A percentile compares a stretch with the other conserved stretches of the same genome.
These are phyloP conservation scores for Camellia lanceoleosa DNA, from an alignment of 148 eudicot genomes.

Conservation along the genomic window DNA sequence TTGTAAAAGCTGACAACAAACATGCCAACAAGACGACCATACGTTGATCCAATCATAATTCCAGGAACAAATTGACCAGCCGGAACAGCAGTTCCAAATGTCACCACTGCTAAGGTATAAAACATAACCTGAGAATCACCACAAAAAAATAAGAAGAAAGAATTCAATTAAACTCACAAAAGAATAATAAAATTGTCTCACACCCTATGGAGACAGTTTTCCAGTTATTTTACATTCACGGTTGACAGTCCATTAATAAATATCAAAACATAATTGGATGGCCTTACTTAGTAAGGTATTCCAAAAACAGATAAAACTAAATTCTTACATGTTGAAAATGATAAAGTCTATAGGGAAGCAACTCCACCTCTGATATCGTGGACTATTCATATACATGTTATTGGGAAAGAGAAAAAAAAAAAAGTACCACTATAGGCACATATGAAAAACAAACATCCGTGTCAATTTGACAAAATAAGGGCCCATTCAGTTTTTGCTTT, in stretches of 20 bases:
- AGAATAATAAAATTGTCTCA: background rate
- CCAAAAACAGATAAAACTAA: background rate
- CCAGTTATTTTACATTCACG: background rate
- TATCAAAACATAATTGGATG: background rate
- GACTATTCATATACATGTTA: background rate
- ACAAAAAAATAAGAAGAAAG: background rate
- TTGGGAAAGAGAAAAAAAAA: background rate
- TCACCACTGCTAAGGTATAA: slow-evolving; percentile 83
- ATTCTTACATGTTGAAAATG: background rate
- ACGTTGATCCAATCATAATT: slow-evolving; percentile 97
- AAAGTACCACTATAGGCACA: background rate
- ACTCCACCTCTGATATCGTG: background rate
- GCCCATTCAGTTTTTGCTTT: background rate
- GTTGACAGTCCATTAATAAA: background rate
- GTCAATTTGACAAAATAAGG: background rate
- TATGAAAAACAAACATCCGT: background rate
- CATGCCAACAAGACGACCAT: slow-evolving; percentile 99
- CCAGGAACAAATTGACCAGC: slow-evolving; percentile 99
- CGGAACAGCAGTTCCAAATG: slow-evolving; percentile 98
- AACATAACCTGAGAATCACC: slow-evolving; percentile 70
- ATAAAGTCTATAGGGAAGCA: background rate
- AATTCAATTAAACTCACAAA: background rate
- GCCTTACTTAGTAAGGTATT: background rate
- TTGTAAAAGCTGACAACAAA: slow-evolving; percentile 87
- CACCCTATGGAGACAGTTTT: background rate